phyloP scores from a whole-genome alignment of 1,139 yeast genomes.

The Suhomyces guaymorum region DNA sequence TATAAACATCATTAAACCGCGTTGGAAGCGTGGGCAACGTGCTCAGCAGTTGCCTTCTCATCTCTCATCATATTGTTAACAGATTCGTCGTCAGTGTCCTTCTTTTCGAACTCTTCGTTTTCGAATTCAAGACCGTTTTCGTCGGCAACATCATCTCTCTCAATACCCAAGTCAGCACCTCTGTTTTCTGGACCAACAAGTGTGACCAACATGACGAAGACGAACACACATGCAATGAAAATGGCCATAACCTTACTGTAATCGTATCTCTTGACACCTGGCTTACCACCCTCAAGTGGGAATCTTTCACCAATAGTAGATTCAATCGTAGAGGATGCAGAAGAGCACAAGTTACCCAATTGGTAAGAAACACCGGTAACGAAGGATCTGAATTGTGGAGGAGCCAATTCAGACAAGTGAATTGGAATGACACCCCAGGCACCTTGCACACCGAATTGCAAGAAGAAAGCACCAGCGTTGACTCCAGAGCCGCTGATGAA shows the following conservation, averaged over 20 bases:
- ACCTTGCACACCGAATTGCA: slow-evolving; percentile 83
- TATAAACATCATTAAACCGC: neutral
- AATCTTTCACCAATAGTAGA: slow-evolving; percentile 69
- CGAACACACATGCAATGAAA: slow-evolving; percentile 78
- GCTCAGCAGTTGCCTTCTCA: slow-evolving; percentile 5
- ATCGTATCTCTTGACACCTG: slow-evolving; percentile 20
- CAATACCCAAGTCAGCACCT: slow-evolving; percentile 28
- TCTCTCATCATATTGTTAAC: slow-evolving; percentile 2
- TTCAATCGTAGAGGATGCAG: slow-evolving; percentile 84
- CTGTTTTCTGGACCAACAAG: slow-evolving; percentile 77
- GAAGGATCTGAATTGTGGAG: slow-evolving; percentile 72
- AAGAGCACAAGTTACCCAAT: slow-evolving; percentile 79
- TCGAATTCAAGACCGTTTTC: slow-evolving; percentile 12
- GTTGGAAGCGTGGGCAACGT: neutral
- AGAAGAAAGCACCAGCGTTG: slow-evolving; percentile 76
- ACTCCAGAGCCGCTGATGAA: slow-evolving; percentile 54
- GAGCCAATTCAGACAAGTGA: slow-evolving; percentile 74
- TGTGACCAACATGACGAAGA: slow-evolving; percentile 55
- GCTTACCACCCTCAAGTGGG: slow-evolving; percentile 35
- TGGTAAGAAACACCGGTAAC: slow-evolving; percentile 78
- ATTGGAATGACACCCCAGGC: slow-evolving; percentile 88
- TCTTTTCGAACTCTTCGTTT: slow-evolving; percentile 11
- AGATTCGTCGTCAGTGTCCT: slow-evolving; percentile 14
- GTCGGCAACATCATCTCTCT: slow-evolving; percentile 18
- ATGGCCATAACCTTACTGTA: slow-evolving; percentile 70